Percentiles rank a stretch among this genome's conserved stretches.
Conservation (phyloP, 306 rosid species). For the Vigna radiata region DNA sequence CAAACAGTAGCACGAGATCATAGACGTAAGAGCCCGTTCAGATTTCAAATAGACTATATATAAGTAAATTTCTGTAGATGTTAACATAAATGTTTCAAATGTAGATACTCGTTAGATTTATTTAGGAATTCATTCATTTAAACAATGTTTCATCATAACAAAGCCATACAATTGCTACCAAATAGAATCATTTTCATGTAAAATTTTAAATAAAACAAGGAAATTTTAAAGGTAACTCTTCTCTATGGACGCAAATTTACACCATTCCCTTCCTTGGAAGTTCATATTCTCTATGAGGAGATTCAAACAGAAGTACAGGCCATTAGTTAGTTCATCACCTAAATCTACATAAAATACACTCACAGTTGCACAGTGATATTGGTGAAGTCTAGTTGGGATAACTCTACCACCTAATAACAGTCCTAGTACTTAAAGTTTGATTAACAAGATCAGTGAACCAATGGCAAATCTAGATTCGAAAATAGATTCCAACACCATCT, state of each 20-base stretch:
- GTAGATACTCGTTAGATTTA: neutral
- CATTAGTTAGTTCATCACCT: neutral
- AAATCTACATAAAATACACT: neutral
- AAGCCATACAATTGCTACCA: neutral
- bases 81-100: no score
- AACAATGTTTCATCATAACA: neutral
- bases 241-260: neutral
- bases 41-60: neutral
- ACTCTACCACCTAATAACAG: neutral
- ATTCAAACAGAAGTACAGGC: neutral
- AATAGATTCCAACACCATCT: neutral
- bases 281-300: neutral
- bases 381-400: neutral
- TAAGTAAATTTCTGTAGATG: no score
- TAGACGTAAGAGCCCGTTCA: neutral
- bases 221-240: neutral
- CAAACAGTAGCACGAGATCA: neutral
- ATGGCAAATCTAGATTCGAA: neutral
- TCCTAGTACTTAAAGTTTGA: neutral
- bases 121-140: neutral
- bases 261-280: neutral
- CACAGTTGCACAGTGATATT: neutral
- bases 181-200: neutral
- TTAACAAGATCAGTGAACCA: neutral
- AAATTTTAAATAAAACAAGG: no score